Base-by-base conservation (phyloP, 78 protist species). In the Mantamonas sphyraenae region DNA sequence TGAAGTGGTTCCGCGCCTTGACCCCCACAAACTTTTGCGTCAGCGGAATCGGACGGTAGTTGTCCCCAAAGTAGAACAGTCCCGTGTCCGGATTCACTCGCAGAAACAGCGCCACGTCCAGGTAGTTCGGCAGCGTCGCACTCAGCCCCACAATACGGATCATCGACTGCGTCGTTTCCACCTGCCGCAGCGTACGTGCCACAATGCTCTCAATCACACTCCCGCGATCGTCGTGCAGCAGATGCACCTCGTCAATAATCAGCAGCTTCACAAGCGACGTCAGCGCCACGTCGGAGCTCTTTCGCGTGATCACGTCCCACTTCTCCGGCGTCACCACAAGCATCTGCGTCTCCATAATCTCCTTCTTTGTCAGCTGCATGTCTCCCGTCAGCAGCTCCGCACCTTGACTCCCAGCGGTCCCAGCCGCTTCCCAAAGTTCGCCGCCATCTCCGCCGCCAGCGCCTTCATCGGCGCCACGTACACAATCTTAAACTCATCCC, bases 391-490 rank as follows among this genome's bases (percentile, higher is more conserved):
- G 59, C 78, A 90, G 95, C 50, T 59, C 45, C 71, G 56, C 38
- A 90, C 95, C 17, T 77, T 69, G 22, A 94, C n/a, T 22, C 87
- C 93, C 35, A 91, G 75, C 31, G 83, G 80, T 2, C 69, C 62
- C 19, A 98, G 91, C 31, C 91, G 64, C 45, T 4, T 12, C 30
- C 56, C 0, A 34, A 90, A 90, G 38, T 80, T 82, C 0, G 56
- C 76, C 2, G 71, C 85, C 76, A 92, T 83, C 73, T 95, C 99
- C 5, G 88, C 58, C 0, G 99, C 99, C 35, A 98, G 86, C 7
- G 99, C 99, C 80, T 98, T 98, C 97, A 97, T 92, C 20, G 99
- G 99, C 10, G 99, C 98, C 12, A 98, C 85, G 64, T 96, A 98
- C n/a, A 97, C 81, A 14, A 96, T 90, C 74, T 97, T 98, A 71